Evolutionary conservation across 108 stramenopile species (phyloP), one percentile per base, ranked within the genome.

Genomic region (Cyclostephanos invisitatus): DNA sequence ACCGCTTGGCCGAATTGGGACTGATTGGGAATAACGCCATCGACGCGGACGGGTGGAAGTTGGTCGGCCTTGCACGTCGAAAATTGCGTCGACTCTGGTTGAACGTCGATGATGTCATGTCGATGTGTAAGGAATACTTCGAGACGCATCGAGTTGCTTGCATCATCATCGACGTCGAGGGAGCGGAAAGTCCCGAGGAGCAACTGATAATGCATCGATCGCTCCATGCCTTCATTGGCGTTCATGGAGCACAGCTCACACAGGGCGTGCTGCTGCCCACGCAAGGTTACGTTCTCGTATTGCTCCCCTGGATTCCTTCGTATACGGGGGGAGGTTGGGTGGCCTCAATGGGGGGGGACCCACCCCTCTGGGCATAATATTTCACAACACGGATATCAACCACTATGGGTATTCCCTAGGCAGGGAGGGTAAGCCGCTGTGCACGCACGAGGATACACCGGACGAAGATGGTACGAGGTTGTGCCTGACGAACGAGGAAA

Each of bases 211-310:
- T 72, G 71, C 77, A 78, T 35, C 77, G 70, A 61, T 72, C 70
- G 24, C 44, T 78, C 11, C 17, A 78, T 42, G 77, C 67, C 0
- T 48, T 78, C 4, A 54, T 78, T 62, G 77, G 77, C 15, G 58
- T 78, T 24, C 77, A 78, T 25, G 77, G 77, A 9, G 77, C 77
- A 29, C 78, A 80, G 29, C 66, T 80, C 0, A 80, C 72, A n/a
- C 68, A 80, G 24, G 78, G 63, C 6, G 68, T 80, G 5, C 9
- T 74, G 17, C 56, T 80, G 1, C 73, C 68, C 29, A 53, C 44
- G 4, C 54, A 80, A 35, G 49, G 68, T 9, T 51, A 50, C 22
- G 59, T 80, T 12, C 48, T 80, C 7, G 78, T 74, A 49, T 56
- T 80, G 25, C 50, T 81, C 0, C 80, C 80, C 2, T 74, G 57